Evolutionary conservation across 352 stramenopile species (phyloP), one percentile per base, ranked within the genome.

Genomic region (Phytophthora pisi): DNA sequence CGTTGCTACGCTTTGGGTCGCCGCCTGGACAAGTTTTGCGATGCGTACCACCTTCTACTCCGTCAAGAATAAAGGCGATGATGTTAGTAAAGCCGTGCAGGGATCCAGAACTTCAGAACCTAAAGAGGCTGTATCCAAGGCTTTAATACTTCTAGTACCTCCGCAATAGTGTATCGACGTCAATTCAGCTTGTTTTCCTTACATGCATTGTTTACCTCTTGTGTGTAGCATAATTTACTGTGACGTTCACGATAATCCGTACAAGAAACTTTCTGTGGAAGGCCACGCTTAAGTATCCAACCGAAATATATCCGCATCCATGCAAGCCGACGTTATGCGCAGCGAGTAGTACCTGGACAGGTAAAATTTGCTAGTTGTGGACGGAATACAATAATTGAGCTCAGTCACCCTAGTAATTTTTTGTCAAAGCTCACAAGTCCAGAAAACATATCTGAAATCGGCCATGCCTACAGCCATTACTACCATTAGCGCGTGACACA

Each of bases 361-460:
- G 10, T 15, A 40, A 40, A 16, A 10, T 40, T 13, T 40, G 34
- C 10, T 40, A 16, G 5, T 16, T 15, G 34, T 40, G 34, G 34
- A 40, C 13, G 2, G 13, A 40, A 40, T 34, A 34, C 28, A 34
- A 34, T 34, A 34, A 10, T 34, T 34, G 28, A 34, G 28, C 28
- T 6, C 28, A 34, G 28, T 34, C 28, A 34, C 28, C 28, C 8
- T 34, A 6, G 28, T 10, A 40, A 40, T 16, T 16, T 40, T 18
- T 47, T 47, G 6, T 3, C 16, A 4, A 15, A 45, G 11, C 38
- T n/a, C 34, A 54, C 45, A 24, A 51, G 57, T 57, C 36, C 49
- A 52, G 58, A 58, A 58, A 65, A 43, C 49, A 52, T 58, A 65
- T 65, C 57, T 51, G 34, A 64, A 45, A 53, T 45, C 26, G 51